phyloP scores from a whole-genome alignment of 805 yeast genomes.

The Pichia nanzhaoensis region DNA sequence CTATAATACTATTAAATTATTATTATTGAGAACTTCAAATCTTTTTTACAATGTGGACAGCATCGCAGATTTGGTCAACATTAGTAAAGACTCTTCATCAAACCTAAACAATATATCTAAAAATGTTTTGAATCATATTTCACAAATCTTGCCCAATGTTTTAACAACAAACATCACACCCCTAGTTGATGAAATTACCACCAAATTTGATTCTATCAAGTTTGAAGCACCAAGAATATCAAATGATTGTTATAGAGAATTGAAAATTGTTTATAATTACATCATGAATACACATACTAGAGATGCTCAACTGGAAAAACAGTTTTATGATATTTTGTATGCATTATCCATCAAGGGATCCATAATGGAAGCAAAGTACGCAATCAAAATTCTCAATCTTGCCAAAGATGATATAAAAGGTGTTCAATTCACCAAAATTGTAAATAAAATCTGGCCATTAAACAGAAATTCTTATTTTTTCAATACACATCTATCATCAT shows the following conservation, averaged over 20 bases:
- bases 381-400: conserved; percentile 52
- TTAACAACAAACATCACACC: conserved; percentile 53
- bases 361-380: conserved; percentile 57
- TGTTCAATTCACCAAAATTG: conserved; percentile 33
- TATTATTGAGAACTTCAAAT: conserved; percentile 56
- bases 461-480: conserved; percentile 33
- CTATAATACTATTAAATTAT: conserved; percentile 45
- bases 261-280: conserved; percentile 58
- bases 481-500: conserved; percentile 49
- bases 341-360: conserved; percentile 45
- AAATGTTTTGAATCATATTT: conserved; percentile 51
- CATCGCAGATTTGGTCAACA: conserved; percentile 45
- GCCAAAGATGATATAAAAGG: conserved; percentile 34
- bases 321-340: conserved; percentile 36
- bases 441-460: conserved; percentile 45
- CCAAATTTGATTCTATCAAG: not conserved
- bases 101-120: conserved; percentile 35
- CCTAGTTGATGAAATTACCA: conserved; percentile 30
- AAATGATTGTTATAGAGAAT: conserved; percentile 30
- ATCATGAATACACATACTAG: conserved; percentile 25
- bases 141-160: conserved; percentile 54
- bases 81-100: conserved; percentile 32
- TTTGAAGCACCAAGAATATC: not conserved
- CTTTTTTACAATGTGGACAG: conserved; percentile 61
- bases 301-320: conserved; percentile 36